phyloP scores from a whole-genome alignment of 495 filamentous ascomycete species.

The Hypoxylon rickii region DNA sequence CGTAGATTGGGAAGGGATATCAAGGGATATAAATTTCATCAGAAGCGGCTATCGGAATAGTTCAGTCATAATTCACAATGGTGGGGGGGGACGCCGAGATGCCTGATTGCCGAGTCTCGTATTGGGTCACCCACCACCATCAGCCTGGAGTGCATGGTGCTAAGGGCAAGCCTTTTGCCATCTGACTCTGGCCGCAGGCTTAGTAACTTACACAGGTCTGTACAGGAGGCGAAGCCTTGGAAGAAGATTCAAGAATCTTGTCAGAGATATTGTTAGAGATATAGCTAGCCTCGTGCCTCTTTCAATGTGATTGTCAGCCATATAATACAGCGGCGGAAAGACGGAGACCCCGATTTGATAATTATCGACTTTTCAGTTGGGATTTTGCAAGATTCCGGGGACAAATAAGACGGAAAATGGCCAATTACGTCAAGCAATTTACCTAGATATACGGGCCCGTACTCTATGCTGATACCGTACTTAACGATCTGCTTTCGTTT shows the following conservation, averaged over 20 bases:
- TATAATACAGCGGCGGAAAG: slow-evolving; percentile 17
- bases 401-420: no score
- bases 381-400: no score
- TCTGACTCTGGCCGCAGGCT: no score
- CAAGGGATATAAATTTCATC: slow-evolving; percentile 1
- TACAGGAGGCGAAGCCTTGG: background rate
- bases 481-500: no score
- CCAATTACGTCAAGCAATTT: no score
- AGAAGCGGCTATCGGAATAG: slow-evolving; percentile 5
- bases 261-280: no score
- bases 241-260: slow-evolving; percentile 3
- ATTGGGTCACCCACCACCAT: slow-evolving; percentile 27
- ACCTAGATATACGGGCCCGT: no score
- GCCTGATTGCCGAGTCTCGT: slow-evolving; percentile 22
- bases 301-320: slow-evolving; percentile 12
- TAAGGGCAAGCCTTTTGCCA: slow-evolving; percentile 9
- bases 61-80: slow-evolving; percentile 4
- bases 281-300: slow-evolving; percentile 1
- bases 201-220: no score
- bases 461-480: no score
- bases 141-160: slow-evolving; percentile 24
- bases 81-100: slow-evolving; percentile 11
- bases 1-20: slow-evolving; percentile 2
- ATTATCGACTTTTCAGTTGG: no score
- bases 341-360: background rate